Conservation (phyloP, 2,329 filamentous ascomycete species). For the Fusarium illudens region DNA sequence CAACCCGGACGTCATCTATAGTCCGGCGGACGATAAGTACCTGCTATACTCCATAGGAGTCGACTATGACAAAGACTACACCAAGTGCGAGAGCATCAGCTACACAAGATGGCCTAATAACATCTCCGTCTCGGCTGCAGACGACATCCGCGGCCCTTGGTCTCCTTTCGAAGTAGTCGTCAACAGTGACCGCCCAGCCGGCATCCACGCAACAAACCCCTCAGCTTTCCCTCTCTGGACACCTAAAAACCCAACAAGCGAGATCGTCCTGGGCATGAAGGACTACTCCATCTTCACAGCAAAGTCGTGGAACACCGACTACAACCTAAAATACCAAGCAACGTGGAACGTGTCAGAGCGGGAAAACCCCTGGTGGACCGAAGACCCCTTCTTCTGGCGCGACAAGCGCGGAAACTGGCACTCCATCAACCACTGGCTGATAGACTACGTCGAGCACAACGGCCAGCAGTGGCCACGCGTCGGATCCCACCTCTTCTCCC, state of each 20-base stretch:
- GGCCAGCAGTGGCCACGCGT: slow-evolving; percentile 43
- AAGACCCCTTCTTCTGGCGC: slow-evolving; percentile 48
- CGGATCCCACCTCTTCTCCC: slow-evolving; percentile 43
- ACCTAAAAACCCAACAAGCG: neutral
- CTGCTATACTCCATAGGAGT: slow-evolving; percentile 56
- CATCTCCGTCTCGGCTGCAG: slow-evolving; percentile 39
- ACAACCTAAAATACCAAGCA: slow-evolving; percentile 16
- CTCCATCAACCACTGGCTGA: slow-evolving; percentile 45
- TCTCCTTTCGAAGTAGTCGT: slow-evolving; percentile 15
- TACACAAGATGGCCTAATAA: slow-evolving; percentile 29
- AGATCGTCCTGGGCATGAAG: slow-evolving; percentile 21
- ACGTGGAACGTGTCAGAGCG: slow-evolving; percentile 24
- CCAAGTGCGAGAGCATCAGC: slow-evolving; percentile 21
- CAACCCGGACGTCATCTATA: slow-evolving; percentile 56
- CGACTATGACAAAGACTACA: slow-evolving; percentile 1
- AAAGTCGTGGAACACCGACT: neutral
- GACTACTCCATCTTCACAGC: slow-evolving; percentile 23
- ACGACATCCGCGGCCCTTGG: slow-evolving; percentile 31
- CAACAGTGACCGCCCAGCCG: slow-evolving; percentile 15
- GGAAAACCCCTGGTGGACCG: slow-evolving; percentile 30
- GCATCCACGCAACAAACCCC: slow-evolving; percentile 50
- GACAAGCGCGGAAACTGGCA: slow-evolving; percentile 47
- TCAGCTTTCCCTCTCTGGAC: slow-evolving; percentile 49
- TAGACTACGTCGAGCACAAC: slow-evolving; percentile 38
- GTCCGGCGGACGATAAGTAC: slow-evolving; percentile 53